Percentiles rank a stretch among this genome's conserved stretches.
Evolutionary conservation across 169 alveolate species (phyloP).

Genomic region (Cryptosporidium tyzzeri): DNA sequence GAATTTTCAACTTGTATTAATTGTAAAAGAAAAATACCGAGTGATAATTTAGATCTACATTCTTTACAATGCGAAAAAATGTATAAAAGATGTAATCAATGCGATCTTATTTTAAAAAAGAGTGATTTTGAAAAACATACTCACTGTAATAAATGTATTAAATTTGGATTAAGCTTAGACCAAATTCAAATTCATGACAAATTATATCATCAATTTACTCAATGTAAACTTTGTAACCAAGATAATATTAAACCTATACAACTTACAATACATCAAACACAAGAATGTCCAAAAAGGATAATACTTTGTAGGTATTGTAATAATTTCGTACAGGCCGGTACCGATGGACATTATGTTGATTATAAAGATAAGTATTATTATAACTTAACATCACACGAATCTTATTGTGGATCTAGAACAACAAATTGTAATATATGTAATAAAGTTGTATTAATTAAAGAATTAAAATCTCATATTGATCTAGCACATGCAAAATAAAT

Average conservation of each 20-base stretch:
- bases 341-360: conserved; percentile 59
- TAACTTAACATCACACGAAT: conserved; percentile 77
- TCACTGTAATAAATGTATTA: conserved; percentile 35
- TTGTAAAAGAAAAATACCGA: conserved; percentile 41
- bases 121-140: conserved; percentile 40
- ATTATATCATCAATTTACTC: conserved; percentile 30
- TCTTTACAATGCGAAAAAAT: conserved; percentile 27
- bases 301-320: conserved; percentile 78
- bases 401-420: conserved; percentile 79
- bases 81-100: conserved; percentile 25
- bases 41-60: conserved; percentile 8
- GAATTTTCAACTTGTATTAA: conserved; percentile 3
- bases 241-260: conserved; percentile 34
- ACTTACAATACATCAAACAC: conserved; percentile 41
- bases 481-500: conserved; percentile 5
- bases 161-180: conserved; percentile 21
- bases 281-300: conserved; percentile 74
- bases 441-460: conserved; percentile 64
- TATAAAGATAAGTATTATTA: conserved; percentile 57
- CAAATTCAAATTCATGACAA: conserved; percentile 17
- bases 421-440: conserved; percentile 70
- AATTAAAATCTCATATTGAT: conserved; percentile 16
- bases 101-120: conserved; percentile 32
- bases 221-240: conserved; percentile 39
- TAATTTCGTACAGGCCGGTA: conserved; percentile 76